These are phyloP conservation scores for Leptodontidium sp. DNA, from an alignment of 2,329 filamentous ascomycete species.

Conservation along the genomic window DNA sequence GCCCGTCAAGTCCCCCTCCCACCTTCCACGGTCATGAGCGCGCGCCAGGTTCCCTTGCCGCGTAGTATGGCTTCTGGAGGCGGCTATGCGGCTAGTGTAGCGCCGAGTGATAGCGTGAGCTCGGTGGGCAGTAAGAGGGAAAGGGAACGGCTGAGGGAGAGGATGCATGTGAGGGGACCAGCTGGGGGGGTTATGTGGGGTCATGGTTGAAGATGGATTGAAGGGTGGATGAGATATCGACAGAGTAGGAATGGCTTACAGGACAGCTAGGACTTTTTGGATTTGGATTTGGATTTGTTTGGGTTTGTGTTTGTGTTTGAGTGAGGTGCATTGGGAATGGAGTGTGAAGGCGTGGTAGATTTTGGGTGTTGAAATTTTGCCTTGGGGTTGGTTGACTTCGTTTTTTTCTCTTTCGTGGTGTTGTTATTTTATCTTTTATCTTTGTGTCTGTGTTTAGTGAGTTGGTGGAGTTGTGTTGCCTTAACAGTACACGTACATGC, in stretches of 20 bases:
- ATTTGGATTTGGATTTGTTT: neutral
- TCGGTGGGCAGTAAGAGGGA: conserved; percentile 57
- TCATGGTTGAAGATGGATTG: neutral
- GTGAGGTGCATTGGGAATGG: conserved; percentile 5
- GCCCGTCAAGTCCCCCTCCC: conserved; percentile 36
- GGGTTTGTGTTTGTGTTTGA: neutral
- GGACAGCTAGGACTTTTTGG: neutral
- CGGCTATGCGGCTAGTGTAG: conserved; percentile 61
- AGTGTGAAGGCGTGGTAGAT: no score
- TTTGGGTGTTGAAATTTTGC: neutral
- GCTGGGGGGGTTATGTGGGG: conserved; percentile 19
- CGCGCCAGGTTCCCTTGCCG: conserved; percentile 39
- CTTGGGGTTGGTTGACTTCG: no score
- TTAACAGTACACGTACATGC: conserved; percentile 1
- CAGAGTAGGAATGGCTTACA: neutral
- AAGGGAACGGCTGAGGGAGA: conserved; percentile 37
- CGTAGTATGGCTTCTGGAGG: conserved; percentile 31
- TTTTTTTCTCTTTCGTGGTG: no score
- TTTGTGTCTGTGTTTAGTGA: no score
- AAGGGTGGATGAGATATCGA: neutral
- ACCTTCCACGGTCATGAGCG: conserved; percentile 23
- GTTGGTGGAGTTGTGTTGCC: neutral
- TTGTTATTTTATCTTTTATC: no score
- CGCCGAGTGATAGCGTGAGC: conserved; percentile 69
- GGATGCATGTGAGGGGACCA: conserved; percentile 34